Percentiles rank a stretch among this genome's conserved stretches.
Evolutionary conservation across 2,329 filamentous ascomycete species (phyloP).

Genomic region (Pseudocercospora pini-densiflorae): DNA sequence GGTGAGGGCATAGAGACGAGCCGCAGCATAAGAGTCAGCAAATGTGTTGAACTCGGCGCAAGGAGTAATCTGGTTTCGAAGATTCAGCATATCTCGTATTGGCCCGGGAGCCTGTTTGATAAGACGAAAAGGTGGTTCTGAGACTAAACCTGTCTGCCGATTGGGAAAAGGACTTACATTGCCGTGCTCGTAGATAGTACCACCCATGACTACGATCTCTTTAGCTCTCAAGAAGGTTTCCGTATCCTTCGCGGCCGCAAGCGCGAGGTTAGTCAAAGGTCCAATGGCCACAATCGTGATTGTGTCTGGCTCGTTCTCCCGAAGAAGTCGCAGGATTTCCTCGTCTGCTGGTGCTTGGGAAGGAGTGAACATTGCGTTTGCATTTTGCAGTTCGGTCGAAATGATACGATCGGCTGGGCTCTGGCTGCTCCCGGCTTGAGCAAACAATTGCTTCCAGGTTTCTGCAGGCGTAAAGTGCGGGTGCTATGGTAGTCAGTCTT

Average conservation of each 20-base stretch:
- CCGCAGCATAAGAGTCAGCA: conserved; percentile 67
- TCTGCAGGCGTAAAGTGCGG: conserved; percentile 53
- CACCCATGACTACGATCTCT: conserved; percentile 95
- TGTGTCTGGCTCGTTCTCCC: conserved; percentile 80
- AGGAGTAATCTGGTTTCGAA: conserved; percentile 64
- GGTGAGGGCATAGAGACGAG: conserved; percentile 55
- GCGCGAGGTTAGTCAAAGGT: conserved; percentile 88
- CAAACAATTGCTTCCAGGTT: conserved; percentile 54
- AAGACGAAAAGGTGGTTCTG: conserved; percentile 43
- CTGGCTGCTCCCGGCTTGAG: conserved; percentile 36
- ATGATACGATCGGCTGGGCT: conserved; percentile 40
- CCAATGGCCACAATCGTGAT: conserved; percentile 91
- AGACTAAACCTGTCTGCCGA: conserved; percentile 9
- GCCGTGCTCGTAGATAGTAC: conserved; percentile 76
- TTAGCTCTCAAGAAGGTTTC: conserved; percentile 87
- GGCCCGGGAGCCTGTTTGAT: conserved; percentile 45
- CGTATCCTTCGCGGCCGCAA: conserved; percentile 85
- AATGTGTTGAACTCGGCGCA: conserved; percentile 95
- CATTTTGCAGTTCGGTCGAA: conserved; percentile 43
- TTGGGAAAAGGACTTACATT: conserved; percentile 59
- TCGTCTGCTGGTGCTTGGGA: conserved; percentile 75
- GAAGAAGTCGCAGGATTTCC: conserved; percentile 86
- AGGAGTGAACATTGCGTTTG: conserved; percentile 68
- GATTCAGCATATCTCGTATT: conserved; percentile 34
- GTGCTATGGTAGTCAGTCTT: conserved; percentile 42